These are phyloP conservation scores for Ambrosia hybrid DNA, from an alignment of 140 eudicot species.

Conservation along the genomic window DNA sequence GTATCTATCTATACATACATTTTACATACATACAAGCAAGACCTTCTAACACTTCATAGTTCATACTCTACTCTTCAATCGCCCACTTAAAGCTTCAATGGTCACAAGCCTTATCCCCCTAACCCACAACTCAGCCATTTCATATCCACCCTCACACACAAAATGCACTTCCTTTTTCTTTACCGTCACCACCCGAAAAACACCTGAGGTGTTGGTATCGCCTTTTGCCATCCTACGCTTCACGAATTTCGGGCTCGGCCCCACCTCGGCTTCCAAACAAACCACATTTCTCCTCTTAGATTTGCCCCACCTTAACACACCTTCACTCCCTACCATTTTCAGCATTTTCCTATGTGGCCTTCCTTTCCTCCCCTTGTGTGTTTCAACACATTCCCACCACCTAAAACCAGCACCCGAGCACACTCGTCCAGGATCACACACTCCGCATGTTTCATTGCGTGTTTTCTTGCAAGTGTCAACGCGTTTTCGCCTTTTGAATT, in stretches of 20 bases:
- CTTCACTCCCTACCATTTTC: conserved; percentile 51
- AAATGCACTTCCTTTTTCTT: conserved; percentile 88
- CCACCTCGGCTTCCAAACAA: conserved; percentile 67
- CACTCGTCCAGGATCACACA: conserved; percentile 62
- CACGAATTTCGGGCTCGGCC: conserved; percentile 60
- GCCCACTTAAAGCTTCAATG: conserved; percentile 36
- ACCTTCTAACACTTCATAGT: background rate
- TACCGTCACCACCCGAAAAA: conserved; percentile 69
- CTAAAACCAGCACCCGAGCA: conserved; percentile 56
- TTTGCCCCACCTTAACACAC: conserved; percentile 78
- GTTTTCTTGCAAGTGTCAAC: conserved; percentile 65
- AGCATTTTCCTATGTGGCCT: conserved; percentile 59
- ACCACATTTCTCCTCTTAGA: conserved; percentile 68
- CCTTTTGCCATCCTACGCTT: conserved; percentile 65
- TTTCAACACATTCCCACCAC: conserved; percentile 58
- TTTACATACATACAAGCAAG: conserved; percentile 25
- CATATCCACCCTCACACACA: conserved; percentile 79
- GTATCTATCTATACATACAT: background rate
- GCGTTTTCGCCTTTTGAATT: conserved; percentile 75
- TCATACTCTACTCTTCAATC: background rate
- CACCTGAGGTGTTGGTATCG: conserved; percentile 49
- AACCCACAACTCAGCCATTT: conserved; percentile 89
- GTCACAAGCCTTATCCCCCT: conserved; percentile 85
- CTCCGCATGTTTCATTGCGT: conserved; percentile 38
- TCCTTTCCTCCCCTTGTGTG: conserved; percentile 87